A percentile compares a stretch with the other conserved stretches of the same genome.
phyloP scores from a whole-genome alignment of 352 stramenopile genomes.

The Phytophthora idaei region DNA sequence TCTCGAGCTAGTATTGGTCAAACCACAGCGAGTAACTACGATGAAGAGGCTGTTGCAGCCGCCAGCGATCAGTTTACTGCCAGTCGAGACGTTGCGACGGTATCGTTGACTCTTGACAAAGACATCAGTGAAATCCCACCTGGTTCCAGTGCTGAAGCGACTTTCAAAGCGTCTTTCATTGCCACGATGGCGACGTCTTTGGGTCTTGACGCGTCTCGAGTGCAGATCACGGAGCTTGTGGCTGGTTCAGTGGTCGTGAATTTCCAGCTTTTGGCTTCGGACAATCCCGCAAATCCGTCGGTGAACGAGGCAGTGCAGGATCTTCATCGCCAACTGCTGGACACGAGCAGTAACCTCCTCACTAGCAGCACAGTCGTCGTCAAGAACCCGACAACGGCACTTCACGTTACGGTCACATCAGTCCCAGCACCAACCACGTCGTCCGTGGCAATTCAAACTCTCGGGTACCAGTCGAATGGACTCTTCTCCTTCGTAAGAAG shows the following conservation, averaged over 20 bases:
- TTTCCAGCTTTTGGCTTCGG: slow-evolving; percentile 59
- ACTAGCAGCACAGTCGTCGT: slow-evolving; percentile 38
- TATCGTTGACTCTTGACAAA: slow-evolving; percentile 62
- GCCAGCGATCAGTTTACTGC: slow-evolving; percentile 42
- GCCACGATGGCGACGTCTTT: slow-evolving; percentile 42
- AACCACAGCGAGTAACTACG: slow-evolving; percentile 18
- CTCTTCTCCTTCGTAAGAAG: slow-evolving; percentile 65
- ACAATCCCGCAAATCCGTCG: slow-evolving; percentile 51
- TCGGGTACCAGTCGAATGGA: slow-evolving; percentile 63
- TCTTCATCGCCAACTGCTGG: slow-evolving; percentile 46
- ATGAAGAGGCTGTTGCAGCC: slow-evolving; percentile 37
- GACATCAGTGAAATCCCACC: slow-evolving; percentile 58
- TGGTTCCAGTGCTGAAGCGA: slow-evolving; percentile 51
- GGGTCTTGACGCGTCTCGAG: slow-evolving; percentile 51
- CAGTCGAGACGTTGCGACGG: slow-evolving; percentile 55
- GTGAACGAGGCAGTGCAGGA: slow-evolving; percentile 53
- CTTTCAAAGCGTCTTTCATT: slow-evolving; percentile 58
- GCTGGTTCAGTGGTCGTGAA: slow-evolving; percentile 71
- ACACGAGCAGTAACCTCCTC: slow-evolving; percentile 46
- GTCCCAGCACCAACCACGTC: slow-evolving; percentile 11
- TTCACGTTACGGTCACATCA: slow-evolving; percentile 40
- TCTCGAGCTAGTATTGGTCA: slow-evolving; percentile 17
- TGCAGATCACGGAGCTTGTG: slow-evolving; percentile 55
- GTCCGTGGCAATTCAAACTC: slow-evolving; percentile 44
- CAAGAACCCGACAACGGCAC: slow-evolving; percentile 37